Conservation (phyloP, 2,329 filamentous ascomycete genomes). For the Ophiobolus disseminans region DNA sequence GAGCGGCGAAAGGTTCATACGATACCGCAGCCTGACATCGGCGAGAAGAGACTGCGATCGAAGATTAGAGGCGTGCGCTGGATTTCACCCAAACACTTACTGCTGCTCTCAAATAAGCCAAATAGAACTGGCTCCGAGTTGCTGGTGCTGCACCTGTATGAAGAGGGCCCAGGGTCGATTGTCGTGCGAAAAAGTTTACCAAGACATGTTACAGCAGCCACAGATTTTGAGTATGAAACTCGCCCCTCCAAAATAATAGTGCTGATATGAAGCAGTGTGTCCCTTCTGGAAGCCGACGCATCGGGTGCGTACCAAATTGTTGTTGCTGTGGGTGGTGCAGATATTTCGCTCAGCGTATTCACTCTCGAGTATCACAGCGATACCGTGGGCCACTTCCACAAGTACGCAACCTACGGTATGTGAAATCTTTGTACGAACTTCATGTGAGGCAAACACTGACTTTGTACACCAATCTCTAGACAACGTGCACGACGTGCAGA, state of each 20-base stretch:
- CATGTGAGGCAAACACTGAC: no score
- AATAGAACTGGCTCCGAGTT: slow-evolving; percentile 64
- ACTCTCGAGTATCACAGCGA: slow-evolving; percentile 74
- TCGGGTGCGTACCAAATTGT: slow-evolving; percentile 78
- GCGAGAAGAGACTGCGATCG: slow-evolving; percentile 51
- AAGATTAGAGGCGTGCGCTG: slow-evolving; percentile 66
- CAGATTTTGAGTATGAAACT: no score
- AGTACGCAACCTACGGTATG: slow-evolving; percentile 62
- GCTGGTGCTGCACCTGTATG: slow-evolving; percentile 65
- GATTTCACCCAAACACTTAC: slow-evolving; percentile 59
- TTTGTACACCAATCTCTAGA: no score
- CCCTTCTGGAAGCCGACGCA: slow-evolving; percentile 60
- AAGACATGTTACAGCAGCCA: slow-evolving; percentile 73
- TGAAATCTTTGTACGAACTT: not conserved
- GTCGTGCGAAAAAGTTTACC: slow-evolving; percentile 67
- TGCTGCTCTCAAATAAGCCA: slow-evolving; percentile 64
- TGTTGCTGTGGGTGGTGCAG: slow-evolving; percentile 80
- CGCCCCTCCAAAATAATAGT: no score
- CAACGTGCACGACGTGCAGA: slow-evolving; percentile 58
- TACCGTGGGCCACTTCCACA: slow-evolving; percentile 55
- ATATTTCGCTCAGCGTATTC: slow-evolving; percentile 78
- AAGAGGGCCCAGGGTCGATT: slow-evolving; percentile 59
- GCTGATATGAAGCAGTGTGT: slow-evolving; percentile 76
- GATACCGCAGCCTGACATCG: slow-evolving; percentile 38
- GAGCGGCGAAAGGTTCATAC: slow-evolving; percentile 40